These are phyloP conservation scores for Gynostemma pentaphyllum DNA, from an alignment of 306 rosid genomes.

Conservation along the genomic window DNA sequence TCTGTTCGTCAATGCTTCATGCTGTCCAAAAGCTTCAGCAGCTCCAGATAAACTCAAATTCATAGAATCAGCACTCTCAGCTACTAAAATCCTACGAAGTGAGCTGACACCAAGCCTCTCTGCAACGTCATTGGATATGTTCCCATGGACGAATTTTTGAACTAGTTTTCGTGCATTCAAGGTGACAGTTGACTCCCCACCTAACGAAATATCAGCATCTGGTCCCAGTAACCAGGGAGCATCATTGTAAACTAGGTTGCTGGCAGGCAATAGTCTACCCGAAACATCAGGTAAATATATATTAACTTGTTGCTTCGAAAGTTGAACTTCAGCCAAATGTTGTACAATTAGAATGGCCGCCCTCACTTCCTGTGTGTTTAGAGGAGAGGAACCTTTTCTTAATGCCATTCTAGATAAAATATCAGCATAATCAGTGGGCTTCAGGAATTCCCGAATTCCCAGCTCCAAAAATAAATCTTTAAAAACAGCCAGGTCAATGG, in stretches of 20 bases:
- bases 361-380: constrained; percentile 67
- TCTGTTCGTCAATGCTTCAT: constrained; percentile 93
- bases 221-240: constrained; percentile 96
- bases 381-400: constrained; percentile 75
- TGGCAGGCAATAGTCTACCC: constrained; percentile 59
- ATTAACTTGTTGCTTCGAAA: constrained; percentile 44
- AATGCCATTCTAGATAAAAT: constrained; percentile 76
- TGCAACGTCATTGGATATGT: constrained; percentile 89
- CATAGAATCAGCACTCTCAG: constrained; percentile 97
- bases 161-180: constrained; percentile 52
- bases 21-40: constrained; percentile 98
- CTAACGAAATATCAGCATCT: constrained; percentile 50
- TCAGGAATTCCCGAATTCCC: constrained; percentile 76
- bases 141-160: constrained; percentile 92
- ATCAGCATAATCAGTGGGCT: constrained; percentile 58
- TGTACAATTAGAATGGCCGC: constrained; percentile 79
- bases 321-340: constrained; percentile 76
- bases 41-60: constrained; percentile 92
- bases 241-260: constrained; percentile 81
- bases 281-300: constrained; percentile 78
- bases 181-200: constrained; percentile 32
- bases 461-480: constrained; percentile 65
- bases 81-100: constrained; percentile 81
- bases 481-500: constrained; percentile 87
- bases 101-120: constrained; percentile 94